A percentile compares a stretch with the other conserved stretches of the same genome.
These are phyloP conservation scores for Polytrichum commune DNA, from an alignment of 225 moss, liverwort and hornwort genomes.

Conservation along the genomic window DNA sequence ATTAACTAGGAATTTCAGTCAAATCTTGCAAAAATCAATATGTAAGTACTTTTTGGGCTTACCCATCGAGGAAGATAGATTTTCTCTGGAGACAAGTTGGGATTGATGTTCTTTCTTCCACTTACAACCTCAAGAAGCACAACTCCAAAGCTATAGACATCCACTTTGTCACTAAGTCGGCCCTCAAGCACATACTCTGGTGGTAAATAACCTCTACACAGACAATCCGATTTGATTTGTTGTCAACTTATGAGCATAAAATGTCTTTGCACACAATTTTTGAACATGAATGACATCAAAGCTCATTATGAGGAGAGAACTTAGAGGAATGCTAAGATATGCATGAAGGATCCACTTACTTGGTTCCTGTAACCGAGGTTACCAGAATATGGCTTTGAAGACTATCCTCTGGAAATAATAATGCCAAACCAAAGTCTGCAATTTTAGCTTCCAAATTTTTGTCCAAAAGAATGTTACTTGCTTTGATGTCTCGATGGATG, in stretches of 20 bases:
- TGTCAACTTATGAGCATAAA: neutral
- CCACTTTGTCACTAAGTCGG: slow-evolving; percentile 60
- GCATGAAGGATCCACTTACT: slow-evolving; percentile 7
- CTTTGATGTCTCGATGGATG: neutral
- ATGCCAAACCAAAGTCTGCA: slow-evolving; percentile 51
- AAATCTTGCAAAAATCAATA: too few species aligned
- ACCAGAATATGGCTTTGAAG: slow-evolving; percentile 22
- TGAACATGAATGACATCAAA: neutral
- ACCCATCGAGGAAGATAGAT: slow-evolving; percentile 48
- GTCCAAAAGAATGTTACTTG: neutral
- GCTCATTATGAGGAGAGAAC: neutral
- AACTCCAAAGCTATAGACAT: slow-evolving; percentile 56
- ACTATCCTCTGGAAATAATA: slow-evolving; percentile 16
- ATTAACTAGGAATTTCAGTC: too few species aligned
- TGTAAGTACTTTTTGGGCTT: neutral
- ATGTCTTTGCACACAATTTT: neutral
- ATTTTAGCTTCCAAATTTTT: slow-evolving; percentile 21
- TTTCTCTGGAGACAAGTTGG: slow-evolving; percentile 26
- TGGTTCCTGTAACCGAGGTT: slow-evolving; percentile 28
- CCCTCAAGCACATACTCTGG: slow-evolving; percentile 47
- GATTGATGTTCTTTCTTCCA: slow-evolving; percentile 34
- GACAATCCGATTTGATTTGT: neutral
- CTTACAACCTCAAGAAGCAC: slow-evolving; percentile 48
- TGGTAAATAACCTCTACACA: slow-evolving; percentile 35
- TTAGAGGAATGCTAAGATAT: neutral